Evolutionary conservation across 139 green algal species (phyloP), one percentile per base, ranked within the genome.

Genomic region (Raphidocelis subcapitata): DNA sequence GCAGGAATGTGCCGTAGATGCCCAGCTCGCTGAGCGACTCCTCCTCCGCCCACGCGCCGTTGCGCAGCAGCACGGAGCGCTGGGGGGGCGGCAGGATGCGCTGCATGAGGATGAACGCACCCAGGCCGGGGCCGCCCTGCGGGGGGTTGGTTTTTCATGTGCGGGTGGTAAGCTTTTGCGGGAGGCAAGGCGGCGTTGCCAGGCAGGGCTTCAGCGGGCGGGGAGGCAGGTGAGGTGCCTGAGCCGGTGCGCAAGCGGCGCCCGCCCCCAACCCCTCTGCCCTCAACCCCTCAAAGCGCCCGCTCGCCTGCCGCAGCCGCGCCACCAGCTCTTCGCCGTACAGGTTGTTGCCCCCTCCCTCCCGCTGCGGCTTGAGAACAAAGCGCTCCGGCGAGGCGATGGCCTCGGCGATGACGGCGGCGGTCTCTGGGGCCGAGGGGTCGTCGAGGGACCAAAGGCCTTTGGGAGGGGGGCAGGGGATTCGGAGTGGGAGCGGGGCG

Each of bases 281-380:
- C 41, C 8, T 20, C 41, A 49, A 49, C 41, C 12, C n/a, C 56
- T 12, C 24, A 12, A 29, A 3, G 5, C 14, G 31, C 66, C 60
- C 73, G 24, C 64, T 65, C 26, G 67, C 84, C 8, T 47, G 44
- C 36, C 80, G 49, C 59, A 97, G 82, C 55, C 55, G 67, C 8
- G 65, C 54, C 23, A 52, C 44, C 52, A 98, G 73, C 47, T 90
- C 86, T 3, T 86, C 61, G 5, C 69, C 94, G 69, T 99, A 99
- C 32, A 98, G 69, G 80, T 99, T 99, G 83, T 99, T 99, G 61
- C 95, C 95, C 21, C 96, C 96, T 4, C 95, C 96, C 82, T 99
- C 96, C 1, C 95, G 73, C 80, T 97, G 91, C 20, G 92, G 92
- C 80, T 99, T 99, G 1, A 99, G 84, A 32, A 99, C 95, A 73